Evolutionary conservation across 148 eudicot genomes (phyloP), one percentile per base, ranked within the genome.

Genomic region (Rhododendron ferrugineum): DNA sequence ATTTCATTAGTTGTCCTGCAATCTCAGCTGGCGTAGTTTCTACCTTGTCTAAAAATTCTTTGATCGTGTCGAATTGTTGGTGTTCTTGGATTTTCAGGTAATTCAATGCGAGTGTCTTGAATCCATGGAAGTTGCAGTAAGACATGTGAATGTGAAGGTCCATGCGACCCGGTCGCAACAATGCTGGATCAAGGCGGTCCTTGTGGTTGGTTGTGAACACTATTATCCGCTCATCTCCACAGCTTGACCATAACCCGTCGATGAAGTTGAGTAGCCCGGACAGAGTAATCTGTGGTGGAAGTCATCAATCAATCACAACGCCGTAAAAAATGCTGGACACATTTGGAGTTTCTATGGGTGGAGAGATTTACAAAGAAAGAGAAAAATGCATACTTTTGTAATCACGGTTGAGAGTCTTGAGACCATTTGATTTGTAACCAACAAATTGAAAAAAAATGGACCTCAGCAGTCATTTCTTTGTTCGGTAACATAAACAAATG

Each of bases 211-310:
- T 91, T 8, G 93, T 91, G 84, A 90, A 90, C 36, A 91, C 86
- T 34, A 91, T 86, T 56, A 91, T 90, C 28, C 88, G 85, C 83
- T 91, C 91, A 15, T 91, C 92, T 42, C 93, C 91, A 54, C 93
- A 90, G 76, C 92, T 89, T 37, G 93, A 91, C 93, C 93, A 91
- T 78, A 91, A 46, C 20, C 93, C 93, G 44, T 91, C 93, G 14
- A 91, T 89, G 87, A 91, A 90, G 78, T 91, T 91, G 36, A 91
- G 91, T 7, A 91, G 87, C 14, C 92, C 92, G 1, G 93, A 91
- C 2, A 91, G 80, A 22, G 92, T 91, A 46, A 91, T 88, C 93
- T 91, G 88, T 15, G 3, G 6, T 14, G 15, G 22, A 26, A 46
- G 23, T n/a, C 40, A 82, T 6, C 47, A 44, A 47, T n/a, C 79